These are phyloP conservation scores for Tricholoma saponaceum DNA, from an alignment of 768 basidiomycete species.

Conservation along the genomic window DNA sequence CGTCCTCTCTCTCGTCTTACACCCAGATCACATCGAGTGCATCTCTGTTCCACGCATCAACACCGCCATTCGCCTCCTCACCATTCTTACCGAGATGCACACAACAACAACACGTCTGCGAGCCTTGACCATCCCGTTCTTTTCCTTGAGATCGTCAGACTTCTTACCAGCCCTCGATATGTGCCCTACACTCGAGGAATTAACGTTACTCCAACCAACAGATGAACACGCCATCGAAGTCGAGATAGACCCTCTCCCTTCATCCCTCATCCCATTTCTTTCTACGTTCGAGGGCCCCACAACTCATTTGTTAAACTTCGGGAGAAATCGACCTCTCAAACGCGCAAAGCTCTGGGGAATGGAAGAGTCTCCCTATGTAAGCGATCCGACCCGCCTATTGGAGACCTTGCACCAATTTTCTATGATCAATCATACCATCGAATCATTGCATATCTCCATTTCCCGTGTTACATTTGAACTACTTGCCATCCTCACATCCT, in stretches of 20 bases:
- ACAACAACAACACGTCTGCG: conserved; percentile 15
- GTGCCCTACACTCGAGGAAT: conserved; percentile 25
- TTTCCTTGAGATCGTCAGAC: conserved; percentile 19
- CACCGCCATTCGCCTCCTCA: conserved; percentile 27
- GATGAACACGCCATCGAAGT: conserved; percentile 18
- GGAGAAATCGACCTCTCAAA: conserved; percentile 18
- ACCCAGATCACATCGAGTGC: conserved; percentile 23
- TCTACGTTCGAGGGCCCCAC: conserved; percentile 27
- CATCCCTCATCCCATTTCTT: conserved; percentile 18
- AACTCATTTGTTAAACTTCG: conserved; percentile 18
- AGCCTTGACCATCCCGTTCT: conserved; percentile 21
- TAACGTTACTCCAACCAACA: conserved; percentile 28
- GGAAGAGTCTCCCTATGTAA: conserved; percentile 19
- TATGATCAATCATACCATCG: conserved; percentile 13
- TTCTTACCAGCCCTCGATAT: conserved; percentile 23
- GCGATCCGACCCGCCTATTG: conserved; percentile 18
- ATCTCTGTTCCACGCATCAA: conserved; percentile 29
- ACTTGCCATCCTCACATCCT: conserved; percentile 6
- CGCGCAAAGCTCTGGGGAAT: conserved; percentile 24
- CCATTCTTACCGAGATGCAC: conserved; percentile 14
- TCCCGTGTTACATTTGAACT: conserved; percentile 17
- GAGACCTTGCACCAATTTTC: conserved; percentile 15
- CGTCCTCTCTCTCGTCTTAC: conserved; percentile 23
- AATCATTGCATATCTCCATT: conserved; percentile 17
- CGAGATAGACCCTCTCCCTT: conserved; percentile 11